phyloP scores from a whole-genome alignment of 2,329 filamentous ascomycete species.

The Geosmithia flava region DNA sequence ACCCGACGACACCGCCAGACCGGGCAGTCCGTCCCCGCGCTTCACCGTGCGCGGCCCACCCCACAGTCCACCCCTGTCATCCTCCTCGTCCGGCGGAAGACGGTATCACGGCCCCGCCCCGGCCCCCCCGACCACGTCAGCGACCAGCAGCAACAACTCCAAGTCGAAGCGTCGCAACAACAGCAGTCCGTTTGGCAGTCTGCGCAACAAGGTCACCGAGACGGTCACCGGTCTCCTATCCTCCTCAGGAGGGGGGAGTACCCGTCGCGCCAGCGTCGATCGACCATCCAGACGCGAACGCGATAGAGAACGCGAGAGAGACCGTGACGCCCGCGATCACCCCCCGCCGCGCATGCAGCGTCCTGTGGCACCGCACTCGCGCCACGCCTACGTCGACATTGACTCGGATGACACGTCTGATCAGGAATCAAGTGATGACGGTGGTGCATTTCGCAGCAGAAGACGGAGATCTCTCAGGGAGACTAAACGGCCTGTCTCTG shows the following conservation, averaged over 20 bases:
- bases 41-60: constrained; percentile 12
- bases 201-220: constrained; percentile 31
- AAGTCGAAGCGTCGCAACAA: constrained; percentile 20
- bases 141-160: constrained; percentile 10
- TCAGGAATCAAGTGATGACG: constrained; percentile 18
- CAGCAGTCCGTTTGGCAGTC: constrained; percentile 21
- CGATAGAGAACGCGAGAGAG: not conserved
- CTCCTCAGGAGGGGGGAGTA: not conserved
- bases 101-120: constrained; percentile 17
- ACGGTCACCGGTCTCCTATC: constrained; percentile 28
- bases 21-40: constrained; percentile 3
- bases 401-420: constrained; percentile 22
- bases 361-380: constrained; percentile 3
- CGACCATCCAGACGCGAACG: constrained; percentile 5
- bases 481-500: too few relatives aligned
- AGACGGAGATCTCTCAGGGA: constrained; percentile 16
- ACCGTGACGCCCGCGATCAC: not conserved
- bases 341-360: not conserved
- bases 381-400: constrained; percentile 24
- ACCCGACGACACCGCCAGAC: constrained; percentile 17
- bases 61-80: constrained; percentile 9
- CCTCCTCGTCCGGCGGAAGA: constrained; percentile 16
- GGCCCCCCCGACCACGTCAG: constrained; percentile 14
- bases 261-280: constrained; percentile 6
- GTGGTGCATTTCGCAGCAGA: constrained; percentile 8